phyloP scores from a whole-genome alignment of 441 rosid species.

The Erodium trifolium region DNA sequence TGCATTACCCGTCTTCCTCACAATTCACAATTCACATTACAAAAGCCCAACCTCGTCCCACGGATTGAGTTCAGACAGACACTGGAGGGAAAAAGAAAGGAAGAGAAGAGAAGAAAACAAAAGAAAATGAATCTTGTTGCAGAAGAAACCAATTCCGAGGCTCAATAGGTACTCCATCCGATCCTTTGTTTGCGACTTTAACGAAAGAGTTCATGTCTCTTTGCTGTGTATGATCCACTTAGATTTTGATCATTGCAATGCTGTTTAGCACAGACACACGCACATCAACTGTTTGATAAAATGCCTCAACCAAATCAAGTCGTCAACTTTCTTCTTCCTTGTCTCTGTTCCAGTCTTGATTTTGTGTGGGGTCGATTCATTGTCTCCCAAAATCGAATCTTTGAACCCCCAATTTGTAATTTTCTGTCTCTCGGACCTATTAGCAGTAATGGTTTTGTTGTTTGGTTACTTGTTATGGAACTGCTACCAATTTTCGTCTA shows the following conservation, averaged over 20 bases:
- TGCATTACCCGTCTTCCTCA: too few relatives aligned
- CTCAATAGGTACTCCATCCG: too few relatives aligned
- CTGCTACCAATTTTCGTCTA: too few relatives aligned
- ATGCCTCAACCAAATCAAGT: background rate
- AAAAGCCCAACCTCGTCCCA: too few relatives aligned
- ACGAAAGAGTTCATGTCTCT: too few relatives aligned
- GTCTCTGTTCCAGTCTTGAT: background rate
- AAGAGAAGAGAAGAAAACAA: too few relatives aligned
- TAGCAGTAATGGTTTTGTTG: background rate
- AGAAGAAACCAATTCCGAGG: too few relatives aligned
- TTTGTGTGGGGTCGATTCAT: background rate
- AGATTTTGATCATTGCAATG: background rate
- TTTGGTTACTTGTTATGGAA: background rate
- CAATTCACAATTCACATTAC: too few relatives aligned
- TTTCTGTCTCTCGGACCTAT: background rate
- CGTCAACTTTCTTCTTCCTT: background rate
- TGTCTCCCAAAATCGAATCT: background rate
- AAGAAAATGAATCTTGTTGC: too few relatives aligned
- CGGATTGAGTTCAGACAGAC: too few relatives aligned
- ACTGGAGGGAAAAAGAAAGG: too few relatives aligned
- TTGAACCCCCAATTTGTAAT: background rate
- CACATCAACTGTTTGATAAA: constrained; percentile 8
- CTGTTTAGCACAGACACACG: background rate
- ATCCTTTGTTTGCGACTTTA: too few relatives aligned
- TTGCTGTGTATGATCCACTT: background rate